phyloP scores from a whole-genome alignment of 2,329 filamentous ascomycete species.

The Paramyrothecium roridum region DNA sequence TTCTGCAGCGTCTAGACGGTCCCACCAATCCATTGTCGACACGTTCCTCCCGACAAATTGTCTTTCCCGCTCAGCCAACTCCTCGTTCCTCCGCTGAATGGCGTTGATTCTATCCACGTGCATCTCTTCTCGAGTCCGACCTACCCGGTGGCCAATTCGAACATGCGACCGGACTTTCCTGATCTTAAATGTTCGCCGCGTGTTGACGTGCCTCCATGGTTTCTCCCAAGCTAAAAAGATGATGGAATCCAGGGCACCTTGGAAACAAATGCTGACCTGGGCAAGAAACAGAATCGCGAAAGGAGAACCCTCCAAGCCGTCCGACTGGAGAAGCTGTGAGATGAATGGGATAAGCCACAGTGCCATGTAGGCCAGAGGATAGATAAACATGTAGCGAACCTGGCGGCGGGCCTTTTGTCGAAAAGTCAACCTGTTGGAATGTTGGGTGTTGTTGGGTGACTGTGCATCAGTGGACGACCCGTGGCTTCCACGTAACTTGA shows the following conservation, averaged over 20 bases:
- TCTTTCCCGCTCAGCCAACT: constrained; percentile 26
- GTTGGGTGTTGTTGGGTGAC: neutral
- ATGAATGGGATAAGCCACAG: neutral
- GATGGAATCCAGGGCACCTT: neutral
- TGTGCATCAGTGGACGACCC: neutral
- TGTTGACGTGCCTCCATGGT: neutral
- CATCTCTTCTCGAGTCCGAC: constrained; percentile 1
- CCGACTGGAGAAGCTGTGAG: neutral
- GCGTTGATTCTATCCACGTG: neutral
- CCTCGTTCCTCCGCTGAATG: neutral
- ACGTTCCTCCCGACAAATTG: constrained; percentile 9
- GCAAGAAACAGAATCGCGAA: neutral
- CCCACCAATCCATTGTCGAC: constrained; percentile 24
- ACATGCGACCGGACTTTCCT: neutral
- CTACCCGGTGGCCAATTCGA: neutral
- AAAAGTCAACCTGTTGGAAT: neutral
- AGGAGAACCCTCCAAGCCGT: neutral
- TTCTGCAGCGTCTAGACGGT: constrained; percentile 5
- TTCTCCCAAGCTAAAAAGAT: constrained; percentile 1
- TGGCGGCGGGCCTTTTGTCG: neutral
- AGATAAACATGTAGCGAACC: constrained; percentile 1
- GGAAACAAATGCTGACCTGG: neutral
- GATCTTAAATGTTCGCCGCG: too few relatives aligned
- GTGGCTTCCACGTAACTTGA: neutral
- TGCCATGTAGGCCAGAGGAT: neutral